Percentiles rank a stretch among this genome's conserved stretches.
phyloP scores from a whole-genome alignment of 495 filamentous ascomycete genomes.

The Penicillium diatomitis region DNA sequence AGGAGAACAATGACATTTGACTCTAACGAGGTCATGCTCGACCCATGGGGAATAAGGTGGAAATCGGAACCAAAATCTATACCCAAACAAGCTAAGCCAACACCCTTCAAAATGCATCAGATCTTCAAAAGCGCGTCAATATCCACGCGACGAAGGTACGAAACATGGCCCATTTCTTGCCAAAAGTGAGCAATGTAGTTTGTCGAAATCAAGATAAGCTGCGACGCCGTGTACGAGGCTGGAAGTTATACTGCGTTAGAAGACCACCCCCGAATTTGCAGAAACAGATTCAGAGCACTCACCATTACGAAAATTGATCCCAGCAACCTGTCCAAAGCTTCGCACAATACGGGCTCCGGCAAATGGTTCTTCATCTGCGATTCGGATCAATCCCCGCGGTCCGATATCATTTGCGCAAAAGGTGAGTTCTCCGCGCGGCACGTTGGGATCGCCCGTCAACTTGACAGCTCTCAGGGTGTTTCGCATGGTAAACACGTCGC shows the following conservation, averaged over 20 bases:
- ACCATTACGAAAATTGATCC: conserved; percentile 60
- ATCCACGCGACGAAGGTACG: conserved; percentile 69
- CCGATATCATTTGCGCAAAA: conserved; percentile 74
- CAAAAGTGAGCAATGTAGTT: conserved; percentile 77
- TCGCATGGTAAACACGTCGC: conserved; percentile 9
- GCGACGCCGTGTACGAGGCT: conserved; percentile 65
- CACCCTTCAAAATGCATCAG: conserved; percentile 4
- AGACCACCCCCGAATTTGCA: no score
- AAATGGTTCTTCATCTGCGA: conserved; percentile 61
- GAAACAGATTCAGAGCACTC: conserved; percentile 14
- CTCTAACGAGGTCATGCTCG: no score
- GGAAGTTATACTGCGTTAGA: neutral
- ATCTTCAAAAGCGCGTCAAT: conserved; percentile 68
- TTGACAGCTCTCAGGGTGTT: conserved; percentile 75
- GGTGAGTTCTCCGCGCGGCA: conserved; percentile 75
- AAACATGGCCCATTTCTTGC: conserved; percentile 69
- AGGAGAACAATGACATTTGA: no score
- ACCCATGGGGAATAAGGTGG: conserved; percentile 5
- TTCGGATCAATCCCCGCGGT: conserved; percentile 45
- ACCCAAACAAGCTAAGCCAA: neutral
- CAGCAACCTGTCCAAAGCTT: conserved; percentile 69
- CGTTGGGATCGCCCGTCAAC: conserved; percentile 80
- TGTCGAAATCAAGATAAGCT: conserved; percentile 71
- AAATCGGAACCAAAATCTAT: neutral
- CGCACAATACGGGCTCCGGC: conserved; percentile 64